phyloP scores from a whole-genome alignment of 2,329 filamentous ascomycete species.

The Cercospora sesami region DNA sequence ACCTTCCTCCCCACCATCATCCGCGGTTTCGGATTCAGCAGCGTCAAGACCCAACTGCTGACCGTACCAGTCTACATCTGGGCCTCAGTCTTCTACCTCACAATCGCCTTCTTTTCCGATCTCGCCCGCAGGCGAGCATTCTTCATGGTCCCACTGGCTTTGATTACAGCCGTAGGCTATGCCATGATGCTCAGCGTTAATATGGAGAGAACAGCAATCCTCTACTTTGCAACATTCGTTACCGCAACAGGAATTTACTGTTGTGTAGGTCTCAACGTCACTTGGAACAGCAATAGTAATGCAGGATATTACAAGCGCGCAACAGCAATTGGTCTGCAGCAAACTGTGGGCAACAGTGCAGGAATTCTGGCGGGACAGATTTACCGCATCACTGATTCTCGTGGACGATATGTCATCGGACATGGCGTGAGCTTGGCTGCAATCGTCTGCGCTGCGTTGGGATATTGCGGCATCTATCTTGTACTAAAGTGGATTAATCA shows the following conservation, averaged over 20 bases:
- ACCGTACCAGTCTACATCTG: constrained; percentile 43
- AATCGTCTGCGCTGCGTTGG: constrained; percentile 8
- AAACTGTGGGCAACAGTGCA: constrained; percentile 52
- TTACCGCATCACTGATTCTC: constrained; percentile 34
- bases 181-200: constrained; percentile 14
- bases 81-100: constrained; percentile 16
- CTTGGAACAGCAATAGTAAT: constrained; percentile 53
- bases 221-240: constrained; percentile 34
- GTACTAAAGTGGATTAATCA: constrained; percentile 11
- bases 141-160: constrained; percentile 15
- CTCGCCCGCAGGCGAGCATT: constrained; percentile 10
- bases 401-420: constrained; percentile 16
- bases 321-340: constrained; percentile 49
- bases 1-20: constrained; percentile 35
- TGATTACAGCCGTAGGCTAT: constrained; percentile 13
- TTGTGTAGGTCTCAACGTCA: constrained; percentile 47
- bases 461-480: constrained; percentile 12
- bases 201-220: constrained; percentile 23
- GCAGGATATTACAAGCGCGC: constrained; percentile 53
- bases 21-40: constrained; percentile 43
- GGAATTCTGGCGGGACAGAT: constrained; percentile 53
- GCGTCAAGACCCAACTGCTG: constrained; percentile 47
- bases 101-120: constrained; percentile 19
- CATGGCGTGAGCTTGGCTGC: constrained; percentile 16
- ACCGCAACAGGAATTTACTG: constrained; percentile 33